Evolutionary conservation across 345 rosid species (phyloP).

Genomic region (Eucalyptus cloeziana): DNA sequence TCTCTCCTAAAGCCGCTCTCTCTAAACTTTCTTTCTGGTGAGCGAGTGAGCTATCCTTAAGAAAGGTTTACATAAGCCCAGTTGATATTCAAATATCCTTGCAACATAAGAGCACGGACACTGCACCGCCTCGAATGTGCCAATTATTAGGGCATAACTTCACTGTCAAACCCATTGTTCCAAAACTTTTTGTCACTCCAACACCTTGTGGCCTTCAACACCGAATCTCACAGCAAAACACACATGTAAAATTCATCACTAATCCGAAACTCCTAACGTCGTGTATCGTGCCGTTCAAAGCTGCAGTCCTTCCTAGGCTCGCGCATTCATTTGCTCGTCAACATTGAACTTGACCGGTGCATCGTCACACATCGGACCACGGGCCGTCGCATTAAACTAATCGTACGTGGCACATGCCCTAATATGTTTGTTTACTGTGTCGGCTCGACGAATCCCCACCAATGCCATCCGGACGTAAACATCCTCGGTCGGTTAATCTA

Average conservation of each 20-base stretch:
- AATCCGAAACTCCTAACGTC: background rate
- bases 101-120: background rate
- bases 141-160: background rate
- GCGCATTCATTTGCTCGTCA: background rate
- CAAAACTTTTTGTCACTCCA: background rate
- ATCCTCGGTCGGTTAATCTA: background rate
- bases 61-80: no score
- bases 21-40: no score
- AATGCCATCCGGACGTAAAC: background rate
- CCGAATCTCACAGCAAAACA: background rate
- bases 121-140: background rate
- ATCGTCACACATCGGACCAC: background rate
- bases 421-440: background rate
- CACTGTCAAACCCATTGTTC: background rate
- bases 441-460: background rate
- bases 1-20: accelerated
- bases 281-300: background rate
- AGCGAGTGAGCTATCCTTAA: accelerated
- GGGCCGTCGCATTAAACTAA: background rate
- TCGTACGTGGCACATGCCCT: background rate
- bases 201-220: background rate
- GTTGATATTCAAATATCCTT: background rate
- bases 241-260: background rate
- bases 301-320: background rate
- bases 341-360: background rate